A percentile compares a stretch with the other conserved stretches of the same genome.
Evolutionary conservation across 768 basidiomycete species (phyloP).

Genomic region (Flagelloscypha sp.): DNA sequence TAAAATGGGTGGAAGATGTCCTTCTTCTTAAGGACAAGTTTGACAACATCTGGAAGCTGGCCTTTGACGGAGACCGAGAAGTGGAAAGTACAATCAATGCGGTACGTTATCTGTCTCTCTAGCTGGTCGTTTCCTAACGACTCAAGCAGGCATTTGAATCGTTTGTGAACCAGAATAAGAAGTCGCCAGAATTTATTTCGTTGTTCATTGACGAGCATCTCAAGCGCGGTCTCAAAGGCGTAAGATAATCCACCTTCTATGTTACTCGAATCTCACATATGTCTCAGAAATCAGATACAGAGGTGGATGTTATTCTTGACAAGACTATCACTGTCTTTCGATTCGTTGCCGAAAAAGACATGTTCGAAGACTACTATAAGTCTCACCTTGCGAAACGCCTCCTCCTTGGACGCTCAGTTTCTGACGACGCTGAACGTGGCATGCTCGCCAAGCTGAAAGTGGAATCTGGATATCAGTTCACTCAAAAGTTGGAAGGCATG

Average conservation of each 20-base stretch:
- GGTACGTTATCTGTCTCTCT: slow-evolving; percentile 34
- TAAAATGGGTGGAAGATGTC: slow-evolving; percentile 91
- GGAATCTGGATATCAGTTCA: slow-evolving; percentile 94
- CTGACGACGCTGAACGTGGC: slow-evolving; percentile 94
- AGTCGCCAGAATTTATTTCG: slow-evolving; percentile 90
- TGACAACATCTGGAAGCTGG: slow-evolving; percentile 60
- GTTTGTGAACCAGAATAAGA: slow-evolving; percentile 83
- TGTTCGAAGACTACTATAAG: slow-evolving; percentile 98
- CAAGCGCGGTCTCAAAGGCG: slow-evolving; percentile 89
- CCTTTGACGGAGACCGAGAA: slow-evolving; percentile 67
- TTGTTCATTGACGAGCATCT: slow-evolving; percentile 96
- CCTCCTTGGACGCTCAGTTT: slow-evolving; percentile 77
- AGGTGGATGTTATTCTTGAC: slow-evolving; percentile 84
- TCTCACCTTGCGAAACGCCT: slow-evolving; percentile 90
- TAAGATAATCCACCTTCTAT: slow-evolving; percentile 29
- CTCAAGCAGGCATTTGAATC: slow-evolving; percentile 76
- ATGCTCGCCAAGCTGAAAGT: slow-evolving; percentile 97
- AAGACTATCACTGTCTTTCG: slow-evolving; percentile 96
- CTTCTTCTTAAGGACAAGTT: slow-evolving; percentile 89
- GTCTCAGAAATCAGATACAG: slow-evolving; percentile 83
- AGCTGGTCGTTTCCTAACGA: not conserved
- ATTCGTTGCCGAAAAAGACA: slow-evolving; percentile 89
- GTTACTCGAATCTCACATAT: slow-evolving; percentile 4
- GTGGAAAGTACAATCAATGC: slow-evolving; percentile 80
- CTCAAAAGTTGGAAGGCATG: slow-evolving; percentile 97